Conservation (phyloP, 139 green algal species). For the Zygnema cylindricum region DNA sequence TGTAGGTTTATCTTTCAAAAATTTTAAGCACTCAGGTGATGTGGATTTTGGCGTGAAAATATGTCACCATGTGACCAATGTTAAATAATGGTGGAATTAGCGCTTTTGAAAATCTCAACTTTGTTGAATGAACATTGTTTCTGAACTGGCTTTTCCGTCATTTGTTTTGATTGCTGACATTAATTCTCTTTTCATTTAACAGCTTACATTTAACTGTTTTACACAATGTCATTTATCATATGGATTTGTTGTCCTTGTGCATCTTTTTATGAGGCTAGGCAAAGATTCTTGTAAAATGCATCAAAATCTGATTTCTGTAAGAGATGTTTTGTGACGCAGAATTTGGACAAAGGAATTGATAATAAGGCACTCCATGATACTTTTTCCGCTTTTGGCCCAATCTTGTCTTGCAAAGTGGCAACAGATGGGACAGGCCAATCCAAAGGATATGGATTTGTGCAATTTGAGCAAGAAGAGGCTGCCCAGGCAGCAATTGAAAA, state of each 20-base stretch:
- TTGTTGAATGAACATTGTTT: too few species aligned
- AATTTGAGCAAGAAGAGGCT: constrained; percentile 69
- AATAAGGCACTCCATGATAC: constrained; percentile 72
- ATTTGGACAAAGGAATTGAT: constrained; percentile 72
- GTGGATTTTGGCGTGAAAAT: too few species aligned
- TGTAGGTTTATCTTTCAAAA: too few species aligned
- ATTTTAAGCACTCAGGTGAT: too few species aligned
- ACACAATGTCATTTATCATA: constrained; percentile 1
- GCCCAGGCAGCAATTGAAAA: constrained; percentile 68
- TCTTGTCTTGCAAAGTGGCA: constrained; percentile 68
- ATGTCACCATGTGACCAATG: too few species aligned
- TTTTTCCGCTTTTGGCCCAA: constrained; percentile 67
- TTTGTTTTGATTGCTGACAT: too few species aligned
- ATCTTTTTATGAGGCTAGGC: neutral
- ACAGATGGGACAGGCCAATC: constrained; percentile 62
- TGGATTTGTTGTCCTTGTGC: neutral
- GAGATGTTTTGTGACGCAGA: too few species aligned
- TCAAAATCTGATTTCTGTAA: too few species aligned
- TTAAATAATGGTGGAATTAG: too few species aligned
- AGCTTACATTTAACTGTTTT: neutral
- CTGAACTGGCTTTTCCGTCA: too few species aligned
- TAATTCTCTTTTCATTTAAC: neutral
- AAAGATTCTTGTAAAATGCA: too few species aligned
- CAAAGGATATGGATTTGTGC: constrained; percentile 72
- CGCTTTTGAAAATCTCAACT: too few species aligned